Base-by-base conservation (phyloP, 495 filamentous ascomycete species). In the Podospora comata region DNA sequence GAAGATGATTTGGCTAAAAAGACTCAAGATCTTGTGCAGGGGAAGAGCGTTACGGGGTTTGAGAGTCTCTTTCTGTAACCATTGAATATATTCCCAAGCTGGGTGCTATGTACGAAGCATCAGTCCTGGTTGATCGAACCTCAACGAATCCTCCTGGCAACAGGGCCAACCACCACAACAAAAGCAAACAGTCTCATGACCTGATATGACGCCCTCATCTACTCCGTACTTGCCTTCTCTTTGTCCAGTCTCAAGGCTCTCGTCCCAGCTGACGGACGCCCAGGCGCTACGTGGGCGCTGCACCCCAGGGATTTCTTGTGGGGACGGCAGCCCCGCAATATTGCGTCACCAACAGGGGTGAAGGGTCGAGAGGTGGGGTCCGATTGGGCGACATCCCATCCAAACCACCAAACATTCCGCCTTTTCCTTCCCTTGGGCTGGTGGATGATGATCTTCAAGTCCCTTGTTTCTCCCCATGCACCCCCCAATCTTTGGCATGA, bases 151-250 rank as follows among this genome's bases (percentile, higher is more conserved):
- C 7, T 48, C 32, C 2, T 1, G 32, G 32, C 0, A 5, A 1
- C 2, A 5, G 5, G 11, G 11, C 32, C 32, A 39, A 39, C 32
- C 32, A 39, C 5, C 20, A 48, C 39, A 26, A 59, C 19, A 59
- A 58, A 59, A 59, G 56, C 5, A 27, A 59, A 27, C 5, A 20
- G 30, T 61, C 59, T 23, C 59, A 30, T 61, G 59, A 61, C 59
- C 59, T 28, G 23, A 61, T 23, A 23, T 61, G 59, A 61, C 59
- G 59, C 59, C 59, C 59, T 61, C 59, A 61, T 61, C 59, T 30
- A 23, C 20, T 28, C 16, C 13, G 20, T 23, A 23, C 20, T 15
- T 28, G 26, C 59, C 18, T 20, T 32, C 64, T 58, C 23, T 58
- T 19, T 20, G 56, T 20, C 56, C 20, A 53, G 39, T 28, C 64